Conservation (phyloP, 768 basidiomycete species). For the Peribolospora baueri region DNA sequence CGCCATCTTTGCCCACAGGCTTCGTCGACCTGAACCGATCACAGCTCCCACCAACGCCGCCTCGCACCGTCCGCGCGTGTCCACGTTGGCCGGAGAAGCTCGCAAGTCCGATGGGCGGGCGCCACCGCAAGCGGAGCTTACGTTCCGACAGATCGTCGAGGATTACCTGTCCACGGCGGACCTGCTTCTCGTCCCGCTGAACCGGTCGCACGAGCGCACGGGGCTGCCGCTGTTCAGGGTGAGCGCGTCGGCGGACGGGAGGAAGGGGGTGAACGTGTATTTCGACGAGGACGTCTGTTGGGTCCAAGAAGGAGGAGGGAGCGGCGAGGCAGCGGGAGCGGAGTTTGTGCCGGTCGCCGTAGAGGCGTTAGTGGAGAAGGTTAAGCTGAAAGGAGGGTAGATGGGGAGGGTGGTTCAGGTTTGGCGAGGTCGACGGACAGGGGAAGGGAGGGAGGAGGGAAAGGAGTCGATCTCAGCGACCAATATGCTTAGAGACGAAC, state of each 20-base stretch:
- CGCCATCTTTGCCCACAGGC: conserved; percentile 22
- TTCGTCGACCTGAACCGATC: conserved; percentile 16
- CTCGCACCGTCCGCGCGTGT: not conserved
- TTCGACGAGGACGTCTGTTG: conserved; percentile 84
- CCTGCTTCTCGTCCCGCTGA: conserved; percentile 67
- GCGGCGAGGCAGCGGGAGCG: conserved; percentile 21
- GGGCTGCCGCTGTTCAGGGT: conserved; percentile 77
- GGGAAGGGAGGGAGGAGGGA: no score
- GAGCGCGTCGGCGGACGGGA: conserved; percentile 19
- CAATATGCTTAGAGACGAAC: no score
- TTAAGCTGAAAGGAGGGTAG: not conserved
- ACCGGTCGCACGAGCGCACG: conserved; percentile 56
- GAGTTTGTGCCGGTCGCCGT: conserved; percentile 36
- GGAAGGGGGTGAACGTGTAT: conserved; percentile 55
- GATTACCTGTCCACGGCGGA: conserved; percentile 66
- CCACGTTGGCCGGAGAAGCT: not conserved
- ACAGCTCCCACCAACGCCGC: not conserved
- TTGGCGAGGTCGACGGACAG: no score
- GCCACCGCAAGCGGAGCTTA: conserved; percentile 34
- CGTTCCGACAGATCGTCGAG: conserved; percentile 80
- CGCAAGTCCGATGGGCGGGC: not conserved
- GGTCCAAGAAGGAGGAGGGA: conserved; percentile 32
- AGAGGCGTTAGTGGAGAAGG: conserved; percentile 52
- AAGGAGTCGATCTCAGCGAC: no score
- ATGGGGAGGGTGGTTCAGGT: no score